phyloP scores from a whole-genome alignment of 108 stramenopile species.

The Skeletonema potamos region DNA sequence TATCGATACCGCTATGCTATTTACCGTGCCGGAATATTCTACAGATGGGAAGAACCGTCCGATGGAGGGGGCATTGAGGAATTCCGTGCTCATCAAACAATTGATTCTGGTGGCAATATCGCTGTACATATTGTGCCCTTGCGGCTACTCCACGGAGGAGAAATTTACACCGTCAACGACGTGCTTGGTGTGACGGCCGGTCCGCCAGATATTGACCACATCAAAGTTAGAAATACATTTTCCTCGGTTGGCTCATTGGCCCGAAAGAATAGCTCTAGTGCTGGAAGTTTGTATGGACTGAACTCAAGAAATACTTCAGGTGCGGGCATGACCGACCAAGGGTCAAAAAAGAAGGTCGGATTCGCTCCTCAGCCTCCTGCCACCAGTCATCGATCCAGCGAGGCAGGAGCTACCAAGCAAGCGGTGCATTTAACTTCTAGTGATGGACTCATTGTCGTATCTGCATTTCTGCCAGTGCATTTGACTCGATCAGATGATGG shows the following conservation, averaged over 20 bases:
- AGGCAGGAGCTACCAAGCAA: slow-evolving; percentile 28
- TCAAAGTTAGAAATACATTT: slow-evolving; percentile 37
- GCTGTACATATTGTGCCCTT: slow-evolving; percentile 58
- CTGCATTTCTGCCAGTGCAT: slow-evolving; percentile 84
- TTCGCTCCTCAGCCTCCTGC: slow-evolving; percentile 66
- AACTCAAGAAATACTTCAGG: slow-evolving; percentile 11
- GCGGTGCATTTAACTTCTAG: slow-evolving; percentile 74
- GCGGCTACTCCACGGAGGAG: slow-evolving; percentile 57
- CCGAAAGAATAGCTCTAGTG: slow-evolving; percentile 17
- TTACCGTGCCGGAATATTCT: slow-evolving; percentile 64
- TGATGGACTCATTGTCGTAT: slow-evolving; percentile 89
- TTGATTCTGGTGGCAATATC: background rate
- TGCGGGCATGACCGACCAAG: background rate
- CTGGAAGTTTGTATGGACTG: slow-evolving; percentile 20
- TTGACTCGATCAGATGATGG: slow-evolving; percentile 63
- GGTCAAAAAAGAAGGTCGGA: slow-evolving; percentile 72
- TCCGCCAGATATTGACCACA: slow-evolving; percentile 76
- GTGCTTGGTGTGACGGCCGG: slow-evolving; percentile 59
- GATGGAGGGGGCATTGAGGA: slow-evolving; percentile 44
- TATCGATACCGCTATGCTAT: slow-evolving; percentile 83
- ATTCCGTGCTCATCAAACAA: slow-evolving; percentile 20
- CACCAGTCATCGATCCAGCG: slow-evolving; percentile 3
- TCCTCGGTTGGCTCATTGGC: slow-evolving; percentile 28
- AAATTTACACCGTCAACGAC: slow-evolving; percentile 76
- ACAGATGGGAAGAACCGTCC: slow-evolving; percentile 62